Percentiles rank a stretch among this genome's conserved stretches.
Evolutionary conservation across 1,139 yeast species (phyloP).

Genomic region (Magnusiomyces tetraspermus): DNA sequence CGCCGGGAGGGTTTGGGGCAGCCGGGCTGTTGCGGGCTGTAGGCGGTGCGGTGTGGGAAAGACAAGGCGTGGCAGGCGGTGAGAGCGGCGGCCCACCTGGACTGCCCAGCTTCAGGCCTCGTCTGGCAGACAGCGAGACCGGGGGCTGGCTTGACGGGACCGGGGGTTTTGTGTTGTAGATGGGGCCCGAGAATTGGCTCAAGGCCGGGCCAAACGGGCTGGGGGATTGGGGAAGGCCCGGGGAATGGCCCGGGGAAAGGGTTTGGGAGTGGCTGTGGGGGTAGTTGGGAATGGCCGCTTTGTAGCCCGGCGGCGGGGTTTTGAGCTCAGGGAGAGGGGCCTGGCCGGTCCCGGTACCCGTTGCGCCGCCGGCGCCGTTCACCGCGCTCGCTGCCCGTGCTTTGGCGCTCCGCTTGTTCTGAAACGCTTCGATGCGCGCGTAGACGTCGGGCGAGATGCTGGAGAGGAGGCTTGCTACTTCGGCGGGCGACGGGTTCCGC

Average conservation of each 20-base stretch:
- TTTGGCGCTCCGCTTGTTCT: conserved; percentile 23
- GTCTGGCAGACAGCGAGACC: conserved; percentile 28
- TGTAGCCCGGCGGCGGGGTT: no score
- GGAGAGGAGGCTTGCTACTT: conserved; percentile 15
- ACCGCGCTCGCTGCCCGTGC: not conserved
- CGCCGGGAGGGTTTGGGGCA: not conserved
- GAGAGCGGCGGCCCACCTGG: not conserved
- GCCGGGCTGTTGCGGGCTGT: not conserved
- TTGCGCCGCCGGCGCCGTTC: not conserved
- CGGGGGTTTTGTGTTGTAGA: not conserved
- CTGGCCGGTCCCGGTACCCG: no score
- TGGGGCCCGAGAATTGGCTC: not conserved
- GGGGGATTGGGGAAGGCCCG: not conserved
- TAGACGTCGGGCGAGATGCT: conserved; percentile 53
- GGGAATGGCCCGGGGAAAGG: not conserved
- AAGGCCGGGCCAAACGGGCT: not conserved
- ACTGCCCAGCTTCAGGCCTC: conserved; percentile 19
- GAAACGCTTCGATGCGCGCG: conserved; percentile 67
- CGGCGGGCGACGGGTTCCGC: conserved; percentile 14
- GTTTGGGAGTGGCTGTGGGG: conserved; percentile 7
- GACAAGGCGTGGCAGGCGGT: not conserved
- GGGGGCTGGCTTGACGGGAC: not conserved
- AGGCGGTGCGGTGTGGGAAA: not conserved
- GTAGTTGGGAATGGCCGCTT: conserved; percentile 14
- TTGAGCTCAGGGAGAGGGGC: no score